phyloP scores from a whole-genome alignment of 768 basidiomycete genomes.

The Lactifluus piperatus region DNA sequence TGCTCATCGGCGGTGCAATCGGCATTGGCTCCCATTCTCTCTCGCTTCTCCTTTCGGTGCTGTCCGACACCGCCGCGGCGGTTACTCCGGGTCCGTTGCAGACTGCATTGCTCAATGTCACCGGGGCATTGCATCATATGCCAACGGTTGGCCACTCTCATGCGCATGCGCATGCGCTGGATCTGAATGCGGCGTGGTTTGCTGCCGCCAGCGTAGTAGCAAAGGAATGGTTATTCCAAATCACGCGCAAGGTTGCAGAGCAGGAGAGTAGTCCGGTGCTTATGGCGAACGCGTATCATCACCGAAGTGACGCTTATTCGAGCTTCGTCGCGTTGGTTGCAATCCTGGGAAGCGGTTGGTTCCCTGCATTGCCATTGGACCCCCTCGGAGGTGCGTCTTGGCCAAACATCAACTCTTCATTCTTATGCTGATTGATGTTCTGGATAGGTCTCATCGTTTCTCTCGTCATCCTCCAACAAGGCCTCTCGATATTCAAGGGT shows the following conservation, averaged over 20 bases:
- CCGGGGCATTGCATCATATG: conserved; percentile 45
- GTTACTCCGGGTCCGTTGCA: conserved; percentile 58
- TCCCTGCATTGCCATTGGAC: conserved; percentile 82
- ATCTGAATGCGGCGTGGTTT: conserved; percentile 97
- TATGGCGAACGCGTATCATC: conserved; percentile 93
- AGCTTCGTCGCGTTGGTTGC: conserved; percentile 87
- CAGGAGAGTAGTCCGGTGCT: conserved; percentile 88
- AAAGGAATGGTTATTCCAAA: conserved; percentile 91
- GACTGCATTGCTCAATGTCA: conserved; percentile 49
- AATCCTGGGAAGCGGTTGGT: conserved; percentile 83
- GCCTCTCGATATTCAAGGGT: conserved; percentile 52
- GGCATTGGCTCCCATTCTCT: conserved; percentile 90
- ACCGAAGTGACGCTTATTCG: conserved; percentile 94
- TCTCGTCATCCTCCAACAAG: conserved; percentile 78
- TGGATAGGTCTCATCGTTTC: conserved; percentile 73
- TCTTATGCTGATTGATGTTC: conserved; percentile 1
- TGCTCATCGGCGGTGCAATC: conserved; percentile 76
- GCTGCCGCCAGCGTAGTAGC: conserved; percentile 68
- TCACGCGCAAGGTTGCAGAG: conserved; percentile 83
- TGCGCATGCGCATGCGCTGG: conserved; percentile 49
- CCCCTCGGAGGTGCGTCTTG: conserved; percentile 74
- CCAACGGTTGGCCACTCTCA: conserved; percentile 43
- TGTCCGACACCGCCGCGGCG: conserved; percentile 55
- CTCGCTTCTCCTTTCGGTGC: conserved; percentile 65
- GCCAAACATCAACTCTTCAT: background rate